These are phyloP conservation scores for Buxus sempervirens DNA, from an alignment of 164 flowering plant genomes.

Conservation along the genomic window DNA sequence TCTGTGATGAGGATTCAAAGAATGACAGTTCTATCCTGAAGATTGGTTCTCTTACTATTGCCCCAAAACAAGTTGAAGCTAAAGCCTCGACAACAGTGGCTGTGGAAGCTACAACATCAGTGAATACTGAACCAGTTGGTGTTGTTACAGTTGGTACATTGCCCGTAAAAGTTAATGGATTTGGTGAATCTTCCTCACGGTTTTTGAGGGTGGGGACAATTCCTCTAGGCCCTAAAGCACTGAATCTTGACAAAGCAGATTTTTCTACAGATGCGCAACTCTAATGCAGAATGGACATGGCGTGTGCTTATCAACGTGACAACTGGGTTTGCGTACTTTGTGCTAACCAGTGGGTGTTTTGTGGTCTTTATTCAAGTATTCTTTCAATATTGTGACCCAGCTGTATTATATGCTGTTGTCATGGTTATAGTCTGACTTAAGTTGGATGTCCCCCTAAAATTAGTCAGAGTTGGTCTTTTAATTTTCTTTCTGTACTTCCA, in stretches of 20 bases:
- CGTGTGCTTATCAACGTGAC: too few species aligned
- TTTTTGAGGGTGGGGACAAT: conserved; percentile 61
- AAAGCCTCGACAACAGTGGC: conserved; percentile 10
- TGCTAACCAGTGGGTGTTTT: neutral
- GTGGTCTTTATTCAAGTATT: too few species aligned
- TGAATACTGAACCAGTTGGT: conserved; percentile 18
- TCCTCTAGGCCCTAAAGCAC: conserved; percentile 54
- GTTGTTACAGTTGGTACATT: conserved; percentile 68
- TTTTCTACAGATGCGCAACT: neutral
- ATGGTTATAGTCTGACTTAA: conserved; percentile 10
- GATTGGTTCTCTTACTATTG: conserved; percentile 49
- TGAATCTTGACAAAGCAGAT: conserved; percentile 23
- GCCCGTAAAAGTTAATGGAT: conserved; percentile 56
- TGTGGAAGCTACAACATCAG: neutral
- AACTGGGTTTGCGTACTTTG: neutral
- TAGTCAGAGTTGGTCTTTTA: neutral
- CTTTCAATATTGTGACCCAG: too few species aligned
- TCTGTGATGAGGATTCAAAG: conserved; percentile 20
- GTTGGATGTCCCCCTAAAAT: neutral
- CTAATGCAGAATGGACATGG: neutral
- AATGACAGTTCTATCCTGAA: conserved; percentile 28
- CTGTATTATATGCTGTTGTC: too few species aligned
- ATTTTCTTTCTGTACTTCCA: conserved; percentile 2
- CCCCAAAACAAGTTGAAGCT: conserved; percentile 26
- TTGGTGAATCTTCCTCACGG: conserved; percentile 30